phyloP scores from a whole-genome alignment of 73 alveolate genomes.

The Uronychia setigera region DNA sequence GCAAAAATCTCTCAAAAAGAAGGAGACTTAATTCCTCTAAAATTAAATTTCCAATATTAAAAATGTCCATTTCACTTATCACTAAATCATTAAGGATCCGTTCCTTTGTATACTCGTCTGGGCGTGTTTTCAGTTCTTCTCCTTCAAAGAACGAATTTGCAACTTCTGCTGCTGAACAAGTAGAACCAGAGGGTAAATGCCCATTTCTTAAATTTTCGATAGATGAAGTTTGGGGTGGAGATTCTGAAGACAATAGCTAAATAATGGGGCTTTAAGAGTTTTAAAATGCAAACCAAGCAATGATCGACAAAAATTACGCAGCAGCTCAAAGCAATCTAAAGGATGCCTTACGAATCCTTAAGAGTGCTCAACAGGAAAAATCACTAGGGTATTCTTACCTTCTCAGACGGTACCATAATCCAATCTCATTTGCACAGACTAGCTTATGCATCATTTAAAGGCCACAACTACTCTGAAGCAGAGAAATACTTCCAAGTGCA shows the following conservation, averaged over 20 bases:
- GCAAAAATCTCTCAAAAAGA: too few relatives aligned
- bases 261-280: slow-evolving; percentile 32
- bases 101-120: background rate
- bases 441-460: slow-evolving; percentile 31
- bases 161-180: background rate
- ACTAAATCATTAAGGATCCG: background rate
- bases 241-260: background rate
- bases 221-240: background rate
- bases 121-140: background rate
- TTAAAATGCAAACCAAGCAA: slow-evolving; percentile 18
- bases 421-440: slow-evolving; percentile 26
- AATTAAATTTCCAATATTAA: too few relatives aligned
- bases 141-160: background rate
- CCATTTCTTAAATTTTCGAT: too few relatives aligned
- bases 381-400: slow-evolving; percentile 44
- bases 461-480: slow-evolving; percentile 28
- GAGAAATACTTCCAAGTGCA: slow-evolving; percentile 46
- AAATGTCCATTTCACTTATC: slow-evolving; percentile 3
- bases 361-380: slow-evolving; percentile 29
- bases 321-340: slow-evolving; percentile 29
- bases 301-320: slow-evolving; percentile 15
- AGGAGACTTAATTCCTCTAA: too few relatives aligned
- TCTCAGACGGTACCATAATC: background rate
- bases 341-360: slow-evolving; percentile 33
- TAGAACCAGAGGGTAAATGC: background rate